Base-by-base conservation (phyloP, 2,329 filamentous ascomycete genomes). In the Aspergillus fijiensis region DNA sequence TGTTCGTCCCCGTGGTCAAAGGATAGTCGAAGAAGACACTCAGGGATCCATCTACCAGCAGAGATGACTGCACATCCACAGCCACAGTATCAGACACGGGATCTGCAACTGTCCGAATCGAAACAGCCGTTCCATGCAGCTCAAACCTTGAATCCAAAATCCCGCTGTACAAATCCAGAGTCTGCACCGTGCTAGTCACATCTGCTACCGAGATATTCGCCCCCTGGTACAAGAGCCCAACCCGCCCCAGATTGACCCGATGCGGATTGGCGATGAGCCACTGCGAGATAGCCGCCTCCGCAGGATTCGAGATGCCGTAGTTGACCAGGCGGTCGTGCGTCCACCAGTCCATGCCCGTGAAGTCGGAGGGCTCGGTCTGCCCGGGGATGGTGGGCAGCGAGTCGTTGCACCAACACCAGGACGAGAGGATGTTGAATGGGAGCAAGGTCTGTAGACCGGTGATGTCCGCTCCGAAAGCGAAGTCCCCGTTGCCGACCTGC, bases 201-300 rank as follows among this genome's bases (percentile, higher is more conserved):
- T 74, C 67, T 16, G 74, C 68, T 60, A 83, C 81, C 1, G 71
- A 77, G 10, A 82, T 71, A 60, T 77, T 71, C 0, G 60, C 49
- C 1, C 67, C 73, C 3, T 72, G 70, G 63, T 82, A 84, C 58
- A 74, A 76, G 31, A 84, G 68, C 3, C 82, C 82, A 10, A 84
- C 74, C 3, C 74, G 77, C 3, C 76, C 82, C 1, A 84, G 63
- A 60, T 84, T 84, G 19, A 83, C 70, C 5, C 82, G 74, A 64
- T 84, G 81, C 0, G 82, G 82, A 62, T 85, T 85, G 57, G 77
- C 75, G 31, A 83, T 83, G 21, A 85, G 69, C 83, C 83, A 85
- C 59, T 84, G 79, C 3, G 80, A 81, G 27, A 80, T 80, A 9
- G 74, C 70, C 16, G 69, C 67, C 55, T 80, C 66, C 3, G 68